These are phyloP conservation scores for Dryas integrifolia DNA, from an alignment of 331 rosid species.

Conservation along the genomic window DNA sequence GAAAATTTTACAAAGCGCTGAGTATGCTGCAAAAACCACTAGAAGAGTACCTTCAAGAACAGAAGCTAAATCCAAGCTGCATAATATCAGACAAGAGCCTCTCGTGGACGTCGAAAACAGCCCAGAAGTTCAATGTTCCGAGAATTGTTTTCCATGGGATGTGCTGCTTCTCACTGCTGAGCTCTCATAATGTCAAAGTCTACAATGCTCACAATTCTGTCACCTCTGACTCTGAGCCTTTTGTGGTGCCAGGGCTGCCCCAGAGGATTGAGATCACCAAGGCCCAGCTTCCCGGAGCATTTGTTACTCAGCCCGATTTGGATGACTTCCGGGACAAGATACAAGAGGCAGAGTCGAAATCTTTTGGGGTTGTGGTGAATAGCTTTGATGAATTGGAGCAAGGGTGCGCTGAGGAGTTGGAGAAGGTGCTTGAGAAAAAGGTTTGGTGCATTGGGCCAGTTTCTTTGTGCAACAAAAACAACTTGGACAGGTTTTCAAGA, in stretches of 20 bases:
- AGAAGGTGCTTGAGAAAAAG: slow-evolving; percentile 38
- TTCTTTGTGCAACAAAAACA: slow-evolving; percentile 49
- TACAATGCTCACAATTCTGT: slow-evolving; percentile 36
- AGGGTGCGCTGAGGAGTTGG: slow-evolving; percentile 35
- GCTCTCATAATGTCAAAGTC: slow-evolving; percentile 44
- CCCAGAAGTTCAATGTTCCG: slow-evolving; percentile 49
- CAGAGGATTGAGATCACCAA: slow-evolving; percentile 45
- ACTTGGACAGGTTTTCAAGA: slow-evolving; percentile 52
- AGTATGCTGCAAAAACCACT: slow-evolving; percentile 51
- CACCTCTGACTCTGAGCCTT: slow-evolving; percentile 40
- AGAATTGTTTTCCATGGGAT: slow-evolving; percentile 73
- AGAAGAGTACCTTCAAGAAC: slow-evolving; percentile 39
- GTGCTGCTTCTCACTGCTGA: slow-evolving; percentile 60
- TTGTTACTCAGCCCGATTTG: slow-evolving; percentile 47
- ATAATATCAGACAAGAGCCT: slow-evolving; percentile 58
- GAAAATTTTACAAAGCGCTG: slow-evolving; percentile 49
- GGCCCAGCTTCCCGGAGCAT: slow-evolving; percentile 59
- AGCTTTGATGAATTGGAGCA: slow-evolving; percentile 56
- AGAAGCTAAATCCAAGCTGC: slow-evolving; percentile 44
- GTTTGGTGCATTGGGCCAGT: slow-evolving; percentile 85
- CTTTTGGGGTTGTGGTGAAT: slow-evolving; percentile 61
- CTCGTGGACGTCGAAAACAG: slow-evolving; percentile 53
- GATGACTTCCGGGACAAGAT: slow-evolving; percentile 51
- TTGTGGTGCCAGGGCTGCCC: slow-evolving; percentile 51
- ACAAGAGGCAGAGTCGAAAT: slow-evolving; percentile 48